These are phyloP conservation scores for Suhomyces atakaporum DNA, from an alignment of 1,139 yeast species.

Conservation along the genomic window DNA sequence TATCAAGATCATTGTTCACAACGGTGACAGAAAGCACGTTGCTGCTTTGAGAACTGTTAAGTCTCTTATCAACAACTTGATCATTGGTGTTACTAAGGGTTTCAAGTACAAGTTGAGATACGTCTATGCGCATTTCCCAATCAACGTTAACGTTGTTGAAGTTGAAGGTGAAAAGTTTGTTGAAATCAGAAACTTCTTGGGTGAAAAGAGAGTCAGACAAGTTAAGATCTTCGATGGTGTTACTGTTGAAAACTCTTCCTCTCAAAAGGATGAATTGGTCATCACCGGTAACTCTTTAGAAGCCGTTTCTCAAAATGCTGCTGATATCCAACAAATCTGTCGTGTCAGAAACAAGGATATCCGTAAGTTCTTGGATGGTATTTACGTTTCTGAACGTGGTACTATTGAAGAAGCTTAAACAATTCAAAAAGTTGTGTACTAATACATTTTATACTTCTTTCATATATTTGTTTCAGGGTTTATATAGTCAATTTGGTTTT, in stretches of 20 bases:
- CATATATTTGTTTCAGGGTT: slow-evolving; percentile 25
- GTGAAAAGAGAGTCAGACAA: slow-evolving; percentile 95
- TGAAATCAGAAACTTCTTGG: slow-evolving; percentile 99
- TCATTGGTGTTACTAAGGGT: slow-evolving; percentile 99
- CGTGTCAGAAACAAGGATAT: slow-evolving; percentile 99
- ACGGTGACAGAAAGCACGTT: slow-evolving; percentile 99
- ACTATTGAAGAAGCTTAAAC: slow-evolving; percentile 53
- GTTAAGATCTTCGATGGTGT: slow-evolving; percentile 90
- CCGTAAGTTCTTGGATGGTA: slow-evolving; percentile 99
- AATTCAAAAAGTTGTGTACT: slow-evolving; percentile 20
- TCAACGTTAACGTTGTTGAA: slow-evolving; percentile 88
- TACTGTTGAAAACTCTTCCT: slow-evolving; percentile 72
- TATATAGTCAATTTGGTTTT: slow-evolving; percentile 34
- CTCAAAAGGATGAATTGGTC: slow-evolving; percentile 92
- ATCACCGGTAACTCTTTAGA: slow-evolving; percentile 96
- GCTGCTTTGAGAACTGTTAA: slow-evolving; percentile 99
- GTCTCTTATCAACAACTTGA: slow-evolving; percentile 89
- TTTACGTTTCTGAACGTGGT: slow-evolving; percentile 97
- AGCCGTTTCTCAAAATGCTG: slow-evolving; percentile 97
- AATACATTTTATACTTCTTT: slow-evolving; percentile 25
- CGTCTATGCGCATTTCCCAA: slow-evolving; percentile 99
- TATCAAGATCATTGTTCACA: slow-evolving; percentile 90
- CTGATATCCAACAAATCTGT: slow-evolving; percentile 97
- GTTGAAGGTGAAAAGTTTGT: slow-evolving; percentile 73
- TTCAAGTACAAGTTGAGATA: slow-evolving; percentile 99